phyloP scores from a whole-genome alignment of 139 green algal genomes.

The Coelastrella sp. region DNA sequence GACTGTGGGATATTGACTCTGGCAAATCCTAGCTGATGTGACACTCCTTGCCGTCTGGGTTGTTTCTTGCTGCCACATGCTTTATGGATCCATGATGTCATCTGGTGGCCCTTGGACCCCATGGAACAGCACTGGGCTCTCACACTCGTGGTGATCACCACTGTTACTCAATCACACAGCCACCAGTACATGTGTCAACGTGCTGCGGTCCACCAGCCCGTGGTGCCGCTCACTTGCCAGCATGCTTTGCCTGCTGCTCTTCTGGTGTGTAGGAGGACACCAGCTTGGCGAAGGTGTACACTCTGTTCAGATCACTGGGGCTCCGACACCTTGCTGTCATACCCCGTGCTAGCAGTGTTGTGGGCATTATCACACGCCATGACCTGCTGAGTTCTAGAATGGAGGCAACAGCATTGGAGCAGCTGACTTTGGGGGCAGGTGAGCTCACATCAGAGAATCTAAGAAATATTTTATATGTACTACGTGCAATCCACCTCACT shows the following conservation, averaged over 20 bases:
- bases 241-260: background rate
- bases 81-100: no score
- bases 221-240: background rate
- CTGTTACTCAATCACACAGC: no score
- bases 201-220: no score
- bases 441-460: background rate
- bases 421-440: conserved; percentile 28
- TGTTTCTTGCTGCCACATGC: no score
- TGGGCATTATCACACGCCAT: conserved; percentile 87
- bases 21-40: no score
- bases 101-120: no score
- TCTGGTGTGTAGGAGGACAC: conserved; percentile 56
- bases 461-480: no score
- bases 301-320: conserved; percentile 86
- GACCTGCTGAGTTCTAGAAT: conserved; percentile 66
- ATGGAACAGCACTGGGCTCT: no score
- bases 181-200: no score
- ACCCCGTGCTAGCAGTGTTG: conserved; percentile 54
- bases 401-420: conserved; percentile 47
- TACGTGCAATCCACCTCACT: background rate
- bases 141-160: no score
- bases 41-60: no score
- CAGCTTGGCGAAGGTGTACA: conserved; percentile 78
- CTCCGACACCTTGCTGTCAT: conserved; percentile 86
- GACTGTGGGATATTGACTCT: no score